Base-by-base conservation (phyloP, 2,329 filamentous ascomycete genomes). In the Aspergillus sojae region DNA sequence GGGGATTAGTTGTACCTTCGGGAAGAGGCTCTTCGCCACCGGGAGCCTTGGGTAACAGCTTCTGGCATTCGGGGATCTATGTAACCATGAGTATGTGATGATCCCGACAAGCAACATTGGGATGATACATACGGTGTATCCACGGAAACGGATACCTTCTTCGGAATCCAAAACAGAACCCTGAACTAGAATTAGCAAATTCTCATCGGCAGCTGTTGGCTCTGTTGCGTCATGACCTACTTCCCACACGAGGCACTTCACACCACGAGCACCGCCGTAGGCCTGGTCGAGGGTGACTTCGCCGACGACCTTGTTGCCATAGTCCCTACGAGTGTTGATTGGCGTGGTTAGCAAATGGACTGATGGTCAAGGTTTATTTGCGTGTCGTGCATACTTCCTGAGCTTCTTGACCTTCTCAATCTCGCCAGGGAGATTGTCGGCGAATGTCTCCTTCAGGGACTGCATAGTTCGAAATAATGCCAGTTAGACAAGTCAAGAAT, bases 201-300 rank as follows among this genome's bases (percentile, higher is more conserved):
- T 14, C 60, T 36, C 48, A 21, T 39, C 54, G 54, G 30, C 19
- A 28, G 12, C 39, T 57, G 39, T 52, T 21, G 28, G 19, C 28
- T 32, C 19, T 9, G 7, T 58, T 53, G 34, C 30, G 53, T 57
- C 55, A 32, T 3, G 53, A 65, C 73, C 54, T 69, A 85, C 91
- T 85, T 99, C 95, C 95, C 95, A 99, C 76, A 99, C 95, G 67
- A 99, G 90, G 74, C 90, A 91, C 89, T 98, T 99, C 85, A 99
- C 96, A 78, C 95, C 94, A 86, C 95, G 94, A 78, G 95, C 95
- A 89, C 95, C 95, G 81, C 95, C 95, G 82, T 98, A 99, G 79
- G 97, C 95, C 86, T 99, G 95, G 87, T 98, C 95, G 71, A 99
- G 92, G 67, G 95, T 99, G 80, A 99, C 93, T 88, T 98, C 93